Evolutionary conservation across 208 protist species (phyloP), one percentile per base, ranked within the genome.

Genomic region (Acanthamoeba culbertsoni): DNA sequence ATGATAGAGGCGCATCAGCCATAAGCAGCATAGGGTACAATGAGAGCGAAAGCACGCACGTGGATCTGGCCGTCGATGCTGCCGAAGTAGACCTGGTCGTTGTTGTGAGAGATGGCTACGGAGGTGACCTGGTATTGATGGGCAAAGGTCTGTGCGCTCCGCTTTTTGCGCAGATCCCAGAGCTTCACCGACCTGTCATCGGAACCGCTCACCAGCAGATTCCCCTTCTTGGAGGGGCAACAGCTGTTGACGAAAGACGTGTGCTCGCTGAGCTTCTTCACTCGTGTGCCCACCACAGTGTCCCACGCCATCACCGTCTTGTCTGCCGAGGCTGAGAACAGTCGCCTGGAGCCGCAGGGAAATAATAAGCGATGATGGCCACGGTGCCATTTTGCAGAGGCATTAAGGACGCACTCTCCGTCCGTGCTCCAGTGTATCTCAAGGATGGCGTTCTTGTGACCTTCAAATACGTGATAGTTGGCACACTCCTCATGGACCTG

Each of bases 291-390:
- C 12, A 73, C 53, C 35, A 93, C 46, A 10, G 71, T 75, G 62
- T 97, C 96, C 94, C 95, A 97, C 12, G 96, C 6, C 26, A 82
- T 86, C n/a, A 95, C 68, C 12, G 95, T 94, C 93, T 97, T 97
- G 94, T 97, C 96, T 10, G 96, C 93, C 20, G 71, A 94, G 10
- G 73, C 71, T 18, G 95, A 95, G 53, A 94, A 92, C 16, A 96
- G 46, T 23, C 93, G 37, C 8, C 77, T 93, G 88, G 48, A 8
- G 48, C 12, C 48, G 18, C 48, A 55, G n/a, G n/a, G n/a, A n/a
- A n/a, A n/a, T n/a, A n/a, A n/a, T n/a, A n/a, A n/a, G n/a, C n/a
- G n/a, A n/a, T n/a, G n/a, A n/a, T n/a, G n/a, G n/a, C n/a, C n/a
- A n/a, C n/a, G n/a, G n/a, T n/a, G n/a, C n/a, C n/a, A n/a, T n/a